phyloP scores from a whole-genome alignment of 2,329 filamentous ascomycete genomes.

The Alternaria sp. region DNA sequence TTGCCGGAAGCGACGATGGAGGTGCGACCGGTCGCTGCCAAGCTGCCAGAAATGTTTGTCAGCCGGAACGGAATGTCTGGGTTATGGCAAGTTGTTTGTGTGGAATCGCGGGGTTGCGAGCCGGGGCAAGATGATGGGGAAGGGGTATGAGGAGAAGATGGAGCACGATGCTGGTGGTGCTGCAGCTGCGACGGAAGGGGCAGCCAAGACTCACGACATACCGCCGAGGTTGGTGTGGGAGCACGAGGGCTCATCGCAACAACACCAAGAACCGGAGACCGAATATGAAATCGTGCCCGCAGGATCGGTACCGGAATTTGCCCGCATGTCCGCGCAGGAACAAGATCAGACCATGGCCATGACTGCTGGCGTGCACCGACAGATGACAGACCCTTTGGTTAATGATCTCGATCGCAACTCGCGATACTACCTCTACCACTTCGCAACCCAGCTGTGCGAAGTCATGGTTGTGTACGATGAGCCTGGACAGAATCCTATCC shows the following conservation, averaged over 20 bases:
- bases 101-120: slow-evolving; percentile 64
- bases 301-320: background rate
- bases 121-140: slow-evolving; percentile 61
- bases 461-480: slow-evolving; percentile 60
- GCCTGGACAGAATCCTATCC: slow-evolving; percentile 55
- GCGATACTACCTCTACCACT: slow-evolving; percentile 57
- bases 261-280: slow-evolving; percentile 2
- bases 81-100: slow-evolving; percentile 66
- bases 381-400: slow-evolving; percentile 62
- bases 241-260: slow-evolving; percentile 3
- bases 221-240: slow-evolving; percentile 28
- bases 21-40: slow-evolving; percentile 67
- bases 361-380: slow-evolving; percentile 46
- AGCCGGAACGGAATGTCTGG: slow-evolving; percentile 64
- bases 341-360: slow-evolving; percentile 19
- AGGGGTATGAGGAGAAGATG: slow-evolving; percentile 52
- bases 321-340: slow-evolving; percentile 2
- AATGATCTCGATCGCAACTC: slow-evolving; percentile 58
- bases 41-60: slow-evolving; percentile 65
- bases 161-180: background rate
- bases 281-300: background rate
- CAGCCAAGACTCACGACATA: slow-evolving; percentile 31
- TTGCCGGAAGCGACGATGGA: slow-evolving; percentile 65
- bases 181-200: slow-evolving; percentile 22
- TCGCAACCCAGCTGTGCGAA: slow-evolving; percentile 59